Evolutionary conservation across 2,329 filamentous ascomycete species (phyloP), one percentile per base, ranked within the genome.

Genomic region (Botrytis sinoallii): DNA sequence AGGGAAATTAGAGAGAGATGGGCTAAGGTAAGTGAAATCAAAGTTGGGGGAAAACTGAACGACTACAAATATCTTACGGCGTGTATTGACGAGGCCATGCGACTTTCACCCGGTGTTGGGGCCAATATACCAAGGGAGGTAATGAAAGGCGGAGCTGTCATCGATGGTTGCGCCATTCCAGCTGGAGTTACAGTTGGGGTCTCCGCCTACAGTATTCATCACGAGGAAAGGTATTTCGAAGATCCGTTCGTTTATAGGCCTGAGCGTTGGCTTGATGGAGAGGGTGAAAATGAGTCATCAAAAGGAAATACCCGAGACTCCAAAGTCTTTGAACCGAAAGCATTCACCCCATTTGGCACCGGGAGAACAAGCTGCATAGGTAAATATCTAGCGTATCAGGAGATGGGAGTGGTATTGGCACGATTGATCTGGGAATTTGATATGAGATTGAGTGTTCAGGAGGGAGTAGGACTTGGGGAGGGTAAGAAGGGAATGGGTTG

Each of bases 141-240:
- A 20, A 66, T 78, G 25, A 20, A 66, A 0, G 74, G 75, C 3
- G 79, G 78, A 0, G 46, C 76, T 1, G 40, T 52, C 3, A 76
- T 80, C 55, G 79, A 81, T 65, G 79, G 78, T 9, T 38, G 67
- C 9, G 79, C 74, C 12, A 73, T 83, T 59, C 81, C 84, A 0
- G 80, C 79, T 25, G 85, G 84, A 7, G 83, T 82, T 22, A 81
- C 84, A 65, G 82, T 84, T 42, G 85, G 84, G 0, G 83, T 83
- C 14, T 82, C 83, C 0, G 81, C 82, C 20, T 86, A 85, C 78
- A 64, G 69, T 60, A 25, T 70, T 60, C 52, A 70, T 44, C 67
- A 70, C 29, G 7, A 60, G 6, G 52, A 70, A 18, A 35, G 22
- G 60, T 70, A 60, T 18, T 70, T 70, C 25, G 20, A 40, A 42